phyloP scores from a whole-genome alignment of 169 alveolate species.

The Ichthyophthirius multifiliis region DNA sequence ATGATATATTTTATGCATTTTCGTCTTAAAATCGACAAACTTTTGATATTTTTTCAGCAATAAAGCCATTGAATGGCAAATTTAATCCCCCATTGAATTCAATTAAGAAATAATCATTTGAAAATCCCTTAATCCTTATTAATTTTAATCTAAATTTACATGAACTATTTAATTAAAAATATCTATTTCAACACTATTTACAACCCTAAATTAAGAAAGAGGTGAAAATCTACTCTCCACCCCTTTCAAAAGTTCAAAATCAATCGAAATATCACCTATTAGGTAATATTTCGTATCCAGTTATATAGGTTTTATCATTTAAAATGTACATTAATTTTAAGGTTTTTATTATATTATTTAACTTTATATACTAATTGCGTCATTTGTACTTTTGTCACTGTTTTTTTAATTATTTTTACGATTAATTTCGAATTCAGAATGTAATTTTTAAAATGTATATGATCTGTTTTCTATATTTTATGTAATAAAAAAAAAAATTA shows the following conservation, averaged over 20 bases:
- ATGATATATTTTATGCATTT: neutral
- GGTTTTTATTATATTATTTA: too few species aligned
- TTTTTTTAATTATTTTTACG: too few species aligned
- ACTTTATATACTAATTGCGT: too few species aligned
- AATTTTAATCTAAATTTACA: neutral
- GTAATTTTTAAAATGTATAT: too few species aligned
- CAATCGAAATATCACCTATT: neutral
- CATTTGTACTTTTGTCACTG: too few species aligned
- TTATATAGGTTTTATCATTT: too few species aligned
- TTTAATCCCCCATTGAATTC: neutral
- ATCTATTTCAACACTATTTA: neutral
- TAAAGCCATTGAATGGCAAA: neutral
- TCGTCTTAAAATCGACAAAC: neutral
- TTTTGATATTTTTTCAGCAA: neutral
- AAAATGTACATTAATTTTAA: too few species aligned
- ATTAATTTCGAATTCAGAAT: too few species aligned
- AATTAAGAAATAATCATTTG: neutral
- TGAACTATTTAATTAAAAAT: neutral
- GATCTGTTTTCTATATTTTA: too few species aligned
- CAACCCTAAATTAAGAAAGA: neutral
- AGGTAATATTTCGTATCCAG: neutral
- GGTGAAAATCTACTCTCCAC: neutral
- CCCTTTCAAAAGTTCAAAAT: neutral
- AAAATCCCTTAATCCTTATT: neutral
- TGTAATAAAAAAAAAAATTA: too few species aligned